phyloP scores from a whole-genome alignment of 148 eudicot genomes.

The Camellia lanceoleosa region DNA sequence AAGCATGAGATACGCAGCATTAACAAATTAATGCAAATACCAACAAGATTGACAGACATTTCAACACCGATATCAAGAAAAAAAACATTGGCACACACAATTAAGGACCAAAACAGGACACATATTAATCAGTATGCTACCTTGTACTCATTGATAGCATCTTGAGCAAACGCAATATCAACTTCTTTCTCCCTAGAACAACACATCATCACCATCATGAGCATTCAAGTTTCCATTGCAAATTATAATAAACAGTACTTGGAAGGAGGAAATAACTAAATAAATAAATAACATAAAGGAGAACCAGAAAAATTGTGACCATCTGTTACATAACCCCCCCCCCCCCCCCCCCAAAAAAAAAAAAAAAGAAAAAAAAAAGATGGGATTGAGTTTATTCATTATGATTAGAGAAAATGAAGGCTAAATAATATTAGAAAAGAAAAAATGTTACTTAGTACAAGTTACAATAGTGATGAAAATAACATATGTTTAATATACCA shows the following conservation, averaged over 20 bases:
- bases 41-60: background rate
- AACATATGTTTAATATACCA: constrained; percentile 48
- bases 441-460: background rate
- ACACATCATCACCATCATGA: constrained; percentile 6
- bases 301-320: background rate
- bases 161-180: constrained; percentile 84
- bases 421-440: background rate
- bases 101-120: background rate
- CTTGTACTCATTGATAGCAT: constrained; percentile 82
- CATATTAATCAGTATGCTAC: constrained; percentile 28
- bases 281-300: too few relatives aligned
- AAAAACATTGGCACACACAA: background rate
- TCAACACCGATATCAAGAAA: background rate
- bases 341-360: too few relatives aligned
- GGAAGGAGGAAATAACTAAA: too few relatives aligned
- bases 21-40: background rate
- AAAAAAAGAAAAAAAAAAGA: too few relatives aligned
- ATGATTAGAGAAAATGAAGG: background rate
- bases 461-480: background rate
- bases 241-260: background rate
- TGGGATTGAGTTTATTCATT: background rate
- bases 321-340: background rate
- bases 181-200: constrained; percentile 83
- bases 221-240: background rate
- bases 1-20: background rate